These are phyloP conservation scores for Heliamphora exappendiculata DNA, from an alignment of 148 eudicot genomes.

Conservation along the genomic window DNA sequence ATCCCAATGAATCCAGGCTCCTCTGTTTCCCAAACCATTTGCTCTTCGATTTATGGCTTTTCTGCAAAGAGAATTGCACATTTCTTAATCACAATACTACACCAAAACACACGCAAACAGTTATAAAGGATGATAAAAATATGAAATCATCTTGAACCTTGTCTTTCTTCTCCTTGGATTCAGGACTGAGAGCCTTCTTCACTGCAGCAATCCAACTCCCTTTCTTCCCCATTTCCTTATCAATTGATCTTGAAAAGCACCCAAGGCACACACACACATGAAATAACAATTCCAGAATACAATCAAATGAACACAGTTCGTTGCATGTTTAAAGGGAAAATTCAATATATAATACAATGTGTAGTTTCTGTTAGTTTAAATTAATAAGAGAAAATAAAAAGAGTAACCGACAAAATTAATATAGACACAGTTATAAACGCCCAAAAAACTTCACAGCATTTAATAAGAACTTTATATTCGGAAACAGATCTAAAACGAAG, in stretches of 20 bases:
- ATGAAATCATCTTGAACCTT: conserved; percentile 32
- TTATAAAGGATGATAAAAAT: too few species aligned
- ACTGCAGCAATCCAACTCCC: conserved; percentile 69
- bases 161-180: conserved; percentile 50
- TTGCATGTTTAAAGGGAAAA: neutral
- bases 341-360: neutral
- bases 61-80: conserved; percentile 21
- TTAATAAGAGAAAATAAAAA: neutral
- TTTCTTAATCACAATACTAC: neutral
- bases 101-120: neutral
- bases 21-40: conserved; percentile 33
- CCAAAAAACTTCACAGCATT: neutral
- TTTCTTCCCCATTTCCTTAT: conserved; percentile 66
- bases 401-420: neutral
- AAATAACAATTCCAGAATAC: neutral
- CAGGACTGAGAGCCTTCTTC: conserved; percentile 61
- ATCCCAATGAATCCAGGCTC: conserved; percentile 23
- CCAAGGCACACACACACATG: neutral
- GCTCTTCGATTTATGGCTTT: conserved; percentile 35
- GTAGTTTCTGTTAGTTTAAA: neutral
- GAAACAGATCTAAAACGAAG: neutral
- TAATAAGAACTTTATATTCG: neutral
- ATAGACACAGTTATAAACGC: neutral
- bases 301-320: neutral
- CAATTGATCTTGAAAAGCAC: conserved; percentile 26